Conservation (phyloP, 2,329 filamentous ascomycete species). For the Ambrosiella xylebori region DNA sequence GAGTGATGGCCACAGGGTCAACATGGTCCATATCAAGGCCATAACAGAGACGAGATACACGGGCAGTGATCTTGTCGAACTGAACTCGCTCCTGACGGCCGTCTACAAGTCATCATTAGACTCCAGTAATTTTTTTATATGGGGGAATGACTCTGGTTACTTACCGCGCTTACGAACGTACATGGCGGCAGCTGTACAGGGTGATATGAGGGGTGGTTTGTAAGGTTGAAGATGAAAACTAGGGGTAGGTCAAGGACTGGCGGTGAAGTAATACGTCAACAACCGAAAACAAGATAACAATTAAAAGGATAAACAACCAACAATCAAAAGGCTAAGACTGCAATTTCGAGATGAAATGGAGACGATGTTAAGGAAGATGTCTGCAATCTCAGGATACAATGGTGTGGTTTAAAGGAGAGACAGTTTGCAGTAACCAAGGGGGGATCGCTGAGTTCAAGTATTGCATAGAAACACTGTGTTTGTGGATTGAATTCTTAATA, state of each 20-base stretch:
- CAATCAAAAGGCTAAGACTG: background rate
- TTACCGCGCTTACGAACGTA: slow-evolving; percentile 47
- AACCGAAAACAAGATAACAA: slow-evolving; percentile 3
- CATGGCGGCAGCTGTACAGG: slow-evolving; percentile 26
- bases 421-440: background rate
- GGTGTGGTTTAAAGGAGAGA: slow-evolving; percentile 14
- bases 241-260: slow-evolving; percentile 14
- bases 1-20: slow-evolving; percentile 92
- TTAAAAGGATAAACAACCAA: background rate
- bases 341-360: background rate
- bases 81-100: slow-evolving; percentile 99
- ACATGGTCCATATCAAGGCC: slow-evolving; percentile 88
- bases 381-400: background rate
- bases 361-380: background rate
- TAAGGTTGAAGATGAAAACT: slow-evolving; percentile 3
- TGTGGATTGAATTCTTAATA: background rate
- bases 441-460: slow-evolving; percentile 5
- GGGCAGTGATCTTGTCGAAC: slow-evolving; percentile 99
- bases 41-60: slow-evolving; percentile 94
- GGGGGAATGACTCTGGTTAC: slow-evolving; percentile 16
- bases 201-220: slow-evolving; percentile 14
- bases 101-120: slow-evolving; percentile 38
- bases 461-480: slow-evolving; percentile 4
- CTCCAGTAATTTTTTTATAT: background rate
- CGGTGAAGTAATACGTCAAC: slow-evolving; percentile 12